phyloP scores from a whole-genome alignment of 2,329 filamentous ascomycete genomes.

The Fragosphaeria purpurea region DNA sequence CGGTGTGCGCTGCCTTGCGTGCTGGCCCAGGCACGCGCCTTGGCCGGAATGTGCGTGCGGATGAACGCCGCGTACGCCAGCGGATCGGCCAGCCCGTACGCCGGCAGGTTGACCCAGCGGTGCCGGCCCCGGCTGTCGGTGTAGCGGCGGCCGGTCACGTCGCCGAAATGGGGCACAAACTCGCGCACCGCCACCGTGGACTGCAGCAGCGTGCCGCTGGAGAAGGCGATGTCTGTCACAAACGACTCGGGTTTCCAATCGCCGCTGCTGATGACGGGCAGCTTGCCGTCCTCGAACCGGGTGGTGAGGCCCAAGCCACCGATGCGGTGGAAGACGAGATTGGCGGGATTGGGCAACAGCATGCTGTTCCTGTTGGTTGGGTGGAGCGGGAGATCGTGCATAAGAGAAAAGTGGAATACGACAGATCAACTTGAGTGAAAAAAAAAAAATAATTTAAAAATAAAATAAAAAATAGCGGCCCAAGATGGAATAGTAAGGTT shows the following conservation, averaged over 20 bases:
- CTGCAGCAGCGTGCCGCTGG: conserved; percentile 6
- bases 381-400: no score
- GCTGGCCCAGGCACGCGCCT: conserved; percentile 3
- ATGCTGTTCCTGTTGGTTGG: neutral
- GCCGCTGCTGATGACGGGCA: conserved; percentile 1
- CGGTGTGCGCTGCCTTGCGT: conserved; percentile 6
- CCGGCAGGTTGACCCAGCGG: conserved; percentile 10
- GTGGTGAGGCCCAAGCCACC: conserved; percentile 11
- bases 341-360: conserved; percentile 1
- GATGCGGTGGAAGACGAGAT: conserved; percentile 11
- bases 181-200: conserved; percentile 3
- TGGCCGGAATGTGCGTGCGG: neutral
- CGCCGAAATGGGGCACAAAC: conserved; percentile 7
- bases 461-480: no score
- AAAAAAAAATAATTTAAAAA: no score
- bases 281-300: conserved; percentile 7
- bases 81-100: conserved; percentile 9
- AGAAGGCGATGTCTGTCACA: conserved; percentile 2
- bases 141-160: conserved; percentile 10
- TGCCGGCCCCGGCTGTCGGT: conserved; percentile 7
- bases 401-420: neutral
- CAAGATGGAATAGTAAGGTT: no score
- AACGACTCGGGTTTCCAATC: conserved; percentile 6
- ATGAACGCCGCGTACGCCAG: neutral
- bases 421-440: neutral